phyloP scores from a whole-genome alignment of 2,329 filamentous ascomycete species.

The Arthroderma sp. region DNA sequence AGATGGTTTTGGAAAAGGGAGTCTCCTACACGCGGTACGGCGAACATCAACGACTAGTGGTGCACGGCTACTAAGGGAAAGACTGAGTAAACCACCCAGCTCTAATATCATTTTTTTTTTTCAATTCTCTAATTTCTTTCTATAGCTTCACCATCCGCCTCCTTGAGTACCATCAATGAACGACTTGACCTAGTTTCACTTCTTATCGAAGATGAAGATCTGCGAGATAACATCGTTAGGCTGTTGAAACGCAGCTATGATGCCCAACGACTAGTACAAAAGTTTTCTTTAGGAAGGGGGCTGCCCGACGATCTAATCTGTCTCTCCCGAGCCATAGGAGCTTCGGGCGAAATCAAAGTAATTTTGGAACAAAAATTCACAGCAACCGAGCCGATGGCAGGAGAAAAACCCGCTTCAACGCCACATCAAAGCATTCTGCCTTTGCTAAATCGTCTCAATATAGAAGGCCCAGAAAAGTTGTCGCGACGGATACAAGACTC shows the following conservation, averaged over 20 bases:
- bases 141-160: slow-evolving; percentile 71
- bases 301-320: slow-evolving; percentile 81
- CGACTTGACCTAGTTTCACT: slow-evolving; percentile 70
- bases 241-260: slow-evolving; percentile 69
- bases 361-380: slow-evolving; percentile 21
- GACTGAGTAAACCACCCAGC: slow-evolving; percentile 48
- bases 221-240: slow-evolving; percentile 57
- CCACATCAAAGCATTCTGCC: slow-evolving; percentile 26
- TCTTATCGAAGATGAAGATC: slow-evolving; percentile 53
- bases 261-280: slow-evolving; percentile 79
- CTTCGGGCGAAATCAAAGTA: slow-evolving; percentile 52
- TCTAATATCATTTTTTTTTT: not conserved
- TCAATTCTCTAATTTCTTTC: not conserved
- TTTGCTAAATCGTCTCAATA: slow-evolving; percentile 27
- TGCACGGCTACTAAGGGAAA: slow-evolving; percentile 67
- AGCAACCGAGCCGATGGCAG: slow-evolving; percentile 14
- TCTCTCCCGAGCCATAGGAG: slow-evolving; percentile 66
- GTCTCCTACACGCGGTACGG: slow-evolving; percentile 77
- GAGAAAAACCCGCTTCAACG: slow-evolving; percentile 12
- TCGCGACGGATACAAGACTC: slow-evolving; percentile 60
- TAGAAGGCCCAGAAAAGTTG: slow-evolving; percentile 56
- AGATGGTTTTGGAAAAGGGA: slow-evolving; percentile 68
- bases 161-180: slow-evolving; percentile 60
- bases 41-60: slow-evolving; percentile 87
- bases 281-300: slow-evolving; percentile 84